These are phyloP conservation scores for Saccharomycopsis sp. DNA, from an alignment of 805 yeast genomes.

Conservation along the genomic window DNA sequence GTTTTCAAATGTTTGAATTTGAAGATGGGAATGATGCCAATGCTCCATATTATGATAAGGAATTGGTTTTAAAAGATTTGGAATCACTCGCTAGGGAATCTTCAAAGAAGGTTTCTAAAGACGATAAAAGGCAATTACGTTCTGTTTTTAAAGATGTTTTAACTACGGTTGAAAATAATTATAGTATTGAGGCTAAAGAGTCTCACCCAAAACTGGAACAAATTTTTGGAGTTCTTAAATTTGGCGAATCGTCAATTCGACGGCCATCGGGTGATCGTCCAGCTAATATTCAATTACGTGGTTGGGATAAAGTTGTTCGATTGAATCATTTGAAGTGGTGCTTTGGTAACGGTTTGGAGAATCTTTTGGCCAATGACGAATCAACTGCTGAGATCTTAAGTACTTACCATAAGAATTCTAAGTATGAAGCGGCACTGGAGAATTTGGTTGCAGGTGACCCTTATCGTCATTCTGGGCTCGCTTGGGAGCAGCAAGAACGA, in stretches of 20 bases:
- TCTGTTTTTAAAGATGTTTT: conserved; percentile 55
- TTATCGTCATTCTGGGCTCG: too few relatives aligned
- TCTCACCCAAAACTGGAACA: not conserved
- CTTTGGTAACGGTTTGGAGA: conserved; percentile 16
- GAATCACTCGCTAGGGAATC: conserved; percentile 43
- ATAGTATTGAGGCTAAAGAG: conserved; percentile 22
- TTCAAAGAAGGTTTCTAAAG: conserved; percentile 51
- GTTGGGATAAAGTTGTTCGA: conserved; percentile 12
- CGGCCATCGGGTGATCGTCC: too few relatives aligned
- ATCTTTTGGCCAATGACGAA: too few relatives aligned
- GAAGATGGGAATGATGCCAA: conserved; percentile 39
- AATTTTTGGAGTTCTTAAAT: conserved; percentile 2
- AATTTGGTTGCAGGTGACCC: too few relatives aligned
- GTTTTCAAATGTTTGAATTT: conserved; percentile 15
- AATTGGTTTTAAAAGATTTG: conserved; percentile 36
- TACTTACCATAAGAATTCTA: too few relatives aligned
- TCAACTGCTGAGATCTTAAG: too few relatives aligned
- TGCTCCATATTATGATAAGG: conserved; percentile 49
- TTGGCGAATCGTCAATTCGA: not conserved
- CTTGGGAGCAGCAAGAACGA: too few relatives aligned
- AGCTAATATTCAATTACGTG: not conserved
- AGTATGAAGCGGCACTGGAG: too few relatives aligned
- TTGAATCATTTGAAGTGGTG: conserved; percentile 16
- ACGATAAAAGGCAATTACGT: conserved; percentile 52
- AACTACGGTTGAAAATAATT: conserved; percentile 38